Conservation (phyloP, 169 alveolate species). For the Cryptosporidium ubiquitum region DNA sequence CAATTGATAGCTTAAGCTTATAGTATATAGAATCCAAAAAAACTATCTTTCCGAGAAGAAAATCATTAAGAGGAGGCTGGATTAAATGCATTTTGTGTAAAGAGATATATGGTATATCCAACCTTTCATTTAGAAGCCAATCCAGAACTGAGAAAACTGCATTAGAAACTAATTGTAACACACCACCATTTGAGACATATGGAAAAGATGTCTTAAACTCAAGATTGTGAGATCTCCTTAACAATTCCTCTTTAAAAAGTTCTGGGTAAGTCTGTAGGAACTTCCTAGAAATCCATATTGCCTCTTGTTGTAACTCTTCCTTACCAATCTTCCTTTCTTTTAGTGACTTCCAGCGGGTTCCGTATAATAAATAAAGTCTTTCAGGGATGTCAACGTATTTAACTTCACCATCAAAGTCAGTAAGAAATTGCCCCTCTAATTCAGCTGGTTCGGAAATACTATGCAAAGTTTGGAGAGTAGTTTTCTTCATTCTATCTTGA, state of each 20-base stretch:
- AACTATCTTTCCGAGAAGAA: slow-evolving; percentile 53
- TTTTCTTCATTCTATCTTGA: slow-evolving; percentile 26
- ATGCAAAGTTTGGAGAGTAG: slow-evolving; percentile 39
- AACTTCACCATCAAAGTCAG: slow-evolving; percentile 67
- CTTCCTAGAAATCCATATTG: slow-evolving; percentile 44
- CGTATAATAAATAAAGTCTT: slow-evolving; percentile 45
- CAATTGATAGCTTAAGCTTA: slow-evolving; percentile 47
- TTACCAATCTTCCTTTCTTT: slow-evolving; percentile 6
- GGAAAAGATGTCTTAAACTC: slow-evolving; percentile 60
- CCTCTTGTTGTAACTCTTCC: slow-evolving; percentile 42
- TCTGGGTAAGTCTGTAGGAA: slow-evolving; percentile 56
- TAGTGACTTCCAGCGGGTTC: slow-evolving; percentile 42
- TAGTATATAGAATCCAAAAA: slow-evolving; percentile 39
- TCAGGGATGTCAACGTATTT: slow-evolving; percentile 59
- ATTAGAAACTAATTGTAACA: slow-evolving; percentile 18
- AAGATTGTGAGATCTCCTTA: slow-evolving; percentile 46
- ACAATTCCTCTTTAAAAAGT: slow-evolving; percentile 48
- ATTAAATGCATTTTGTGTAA: slow-evolving; percentile 39
- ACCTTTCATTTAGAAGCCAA: slow-evolving; percentile 57
- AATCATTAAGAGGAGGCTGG: slow-evolving; percentile 69
- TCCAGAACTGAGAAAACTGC: slow-evolving; percentile 45
- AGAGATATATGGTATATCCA: slow-evolving; percentile 51
- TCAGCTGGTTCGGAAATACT: slow-evolving; percentile 37
- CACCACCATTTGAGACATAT: slow-evolving; percentile 22
- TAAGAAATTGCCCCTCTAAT: slow-evolving; percentile 29